phyloP scores from a whole-genome alignment of 352 stramenopile genomes.

The Achlya hypogyna region DNA sequence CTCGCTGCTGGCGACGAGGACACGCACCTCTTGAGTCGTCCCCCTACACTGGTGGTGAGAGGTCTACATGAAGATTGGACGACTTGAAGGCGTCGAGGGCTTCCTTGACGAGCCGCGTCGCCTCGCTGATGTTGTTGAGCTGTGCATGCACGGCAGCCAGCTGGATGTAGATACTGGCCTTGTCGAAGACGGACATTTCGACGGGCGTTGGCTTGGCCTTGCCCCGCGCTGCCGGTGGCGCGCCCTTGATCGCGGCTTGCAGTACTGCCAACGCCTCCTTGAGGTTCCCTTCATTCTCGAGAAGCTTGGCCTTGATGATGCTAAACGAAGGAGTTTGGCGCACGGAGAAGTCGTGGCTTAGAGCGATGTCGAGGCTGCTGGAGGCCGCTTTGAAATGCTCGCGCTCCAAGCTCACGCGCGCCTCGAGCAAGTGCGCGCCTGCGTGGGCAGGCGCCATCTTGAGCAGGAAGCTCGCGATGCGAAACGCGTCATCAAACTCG shows the following conservation, averaged over 20 bases:
- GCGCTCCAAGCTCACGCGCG: constrained; percentile 67
- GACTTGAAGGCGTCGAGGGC: constrained; percentile 62
- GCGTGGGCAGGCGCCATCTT: constrained; percentile 69
- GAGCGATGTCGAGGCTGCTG: constrained; percentile 72
- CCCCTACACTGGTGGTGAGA: constrained; percentile 32
- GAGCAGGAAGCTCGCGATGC: constrained; percentile 61
- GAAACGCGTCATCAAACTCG: constrained; percentile 69
- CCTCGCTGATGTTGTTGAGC: constrained; percentile 60
- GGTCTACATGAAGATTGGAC: background rate
- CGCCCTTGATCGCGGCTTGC: constrained; percentile 61
- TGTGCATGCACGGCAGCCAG: constrained; percentile 71
- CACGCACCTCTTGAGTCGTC: constrained; percentile 81
- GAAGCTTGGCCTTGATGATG: constrained; percentile 81
- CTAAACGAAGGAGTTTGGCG: constrained; percentile 76
- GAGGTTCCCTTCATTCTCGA: constrained; percentile 63
- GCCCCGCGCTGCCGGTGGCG: background rate
- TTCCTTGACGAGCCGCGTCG: constrained; percentile 53
- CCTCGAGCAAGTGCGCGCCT: constrained; percentile 74
- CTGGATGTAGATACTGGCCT: constrained; percentile 82
- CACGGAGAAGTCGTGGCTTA: constrained; percentile 85
- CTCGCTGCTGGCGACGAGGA: constrained; percentile 87
- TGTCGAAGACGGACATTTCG: constrained; percentile 63
- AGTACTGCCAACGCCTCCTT: constrained; percentile 74
- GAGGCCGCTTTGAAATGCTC: constrained; percentile 66
- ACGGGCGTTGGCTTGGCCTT: constrained; percentile 7